These are phyloP conservation scores for Oryza glumipatula DNA, from an alignment of 176 grass and related monocot species.

Conservation along the genomic window DNA sequence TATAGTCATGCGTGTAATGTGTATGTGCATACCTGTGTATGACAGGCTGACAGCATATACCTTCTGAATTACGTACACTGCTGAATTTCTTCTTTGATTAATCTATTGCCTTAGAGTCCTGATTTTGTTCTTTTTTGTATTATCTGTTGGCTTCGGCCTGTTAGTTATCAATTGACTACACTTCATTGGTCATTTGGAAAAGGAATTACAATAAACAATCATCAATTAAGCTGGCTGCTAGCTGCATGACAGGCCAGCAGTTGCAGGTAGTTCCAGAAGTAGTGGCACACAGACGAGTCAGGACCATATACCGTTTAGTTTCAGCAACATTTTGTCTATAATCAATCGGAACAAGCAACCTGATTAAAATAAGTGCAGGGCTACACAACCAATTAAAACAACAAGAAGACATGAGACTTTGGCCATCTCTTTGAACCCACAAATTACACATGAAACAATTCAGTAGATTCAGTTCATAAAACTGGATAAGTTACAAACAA, in stretches of 20 bases:
- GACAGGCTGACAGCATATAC: not conserved
- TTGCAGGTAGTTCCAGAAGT: not conserved
- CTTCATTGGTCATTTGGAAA: not conserved
- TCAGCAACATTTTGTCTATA: not conserved
- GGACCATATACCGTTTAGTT: not conserved
- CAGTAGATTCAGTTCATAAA: not conserved
- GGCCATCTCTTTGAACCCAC: not conserved
- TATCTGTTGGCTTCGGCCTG: not conserved
- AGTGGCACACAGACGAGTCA: conserved; percentile 3
- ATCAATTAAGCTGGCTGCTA: conserved; percentile 7
- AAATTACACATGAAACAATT: not conserved
- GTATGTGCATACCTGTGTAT: not conserved
- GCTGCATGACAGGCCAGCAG: conserved; percentile 13
- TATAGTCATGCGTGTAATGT: not conserved
- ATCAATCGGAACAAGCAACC: not conserved
- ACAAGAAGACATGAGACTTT: not conserved
- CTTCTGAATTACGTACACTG: not conserved
- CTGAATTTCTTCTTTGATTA: not conserved
- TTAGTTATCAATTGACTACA: not conserved
- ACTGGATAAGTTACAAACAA: not conserved
- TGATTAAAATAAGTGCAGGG: conserved; percentile 6
- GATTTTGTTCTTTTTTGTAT: not conserved
- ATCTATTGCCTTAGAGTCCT: not conserved
- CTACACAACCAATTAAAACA: not conserved
- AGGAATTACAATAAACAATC: not conserved